Evolutionary conservation across 2,329 filamentous ascomycete genomes (phyloP).

Genomic region (Emmonsiellopsis sp.): DNA sequence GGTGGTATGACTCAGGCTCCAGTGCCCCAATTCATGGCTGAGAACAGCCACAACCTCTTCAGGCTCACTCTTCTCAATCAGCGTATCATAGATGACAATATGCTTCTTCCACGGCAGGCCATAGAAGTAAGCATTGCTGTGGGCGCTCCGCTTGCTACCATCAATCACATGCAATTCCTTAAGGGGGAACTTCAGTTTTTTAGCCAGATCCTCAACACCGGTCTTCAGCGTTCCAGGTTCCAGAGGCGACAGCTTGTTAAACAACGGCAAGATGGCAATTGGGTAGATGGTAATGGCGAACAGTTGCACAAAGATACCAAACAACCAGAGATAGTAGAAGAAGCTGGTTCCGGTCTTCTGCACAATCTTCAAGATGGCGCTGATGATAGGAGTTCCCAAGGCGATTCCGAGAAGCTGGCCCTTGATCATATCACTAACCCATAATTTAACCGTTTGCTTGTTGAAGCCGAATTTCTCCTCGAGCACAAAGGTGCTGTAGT

Average conservation of each 20-base stretch:
- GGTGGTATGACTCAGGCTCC: slow-evolving; percentile 91
- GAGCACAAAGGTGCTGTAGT: slow-evolving; percentile 92
- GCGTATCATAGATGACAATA: slow-evolving; percentile 97
- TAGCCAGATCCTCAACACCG: slow-evolving; percentile 73
- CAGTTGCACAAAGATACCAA: slow-evolving; percentile 78
- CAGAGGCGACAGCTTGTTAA: slow-evolving; percentile 95
- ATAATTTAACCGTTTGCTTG: slow-evolving; percentile 86
- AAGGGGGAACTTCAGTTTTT: slow-evolving; percentile 80
- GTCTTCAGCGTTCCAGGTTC: slow-evolving; percentile 80
- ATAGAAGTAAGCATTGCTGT: slow-evolving; percentile 93
- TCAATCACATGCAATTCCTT: slow-evolving; percentile 92
- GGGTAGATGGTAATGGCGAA: slow-evolving; percentile 96
- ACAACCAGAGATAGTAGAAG: slow-evolving; percentile 97
- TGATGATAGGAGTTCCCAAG: slow-evolving; percentile 78
- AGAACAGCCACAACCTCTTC: slow-evolving; percentile 91
- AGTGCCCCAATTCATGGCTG: slow-evolving; percentile 93
- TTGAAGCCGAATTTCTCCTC: slow-evolving; percentile 99
- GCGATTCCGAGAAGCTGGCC: slow-evolving; percentile 70
- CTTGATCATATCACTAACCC: slow-evolving; percentile 86
- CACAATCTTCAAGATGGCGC: slow-evolving; percentile 87
- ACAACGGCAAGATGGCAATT: slow-evolving; percentile 83
- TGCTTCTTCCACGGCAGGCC: slow-evolving; percentile 99
- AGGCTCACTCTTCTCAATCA: slow-evolving; percentile 88
- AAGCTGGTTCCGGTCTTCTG: slow-evolving; percentile 88
- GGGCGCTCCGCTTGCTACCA: slow-evolving; percentile 75